Percentiles rank a stretch among this genome's conserved stretches.
Evolutionary conservation across 1,284 basidiomycete species (phyloP).

Genomic region (Testicularia cyperi): DNA sequence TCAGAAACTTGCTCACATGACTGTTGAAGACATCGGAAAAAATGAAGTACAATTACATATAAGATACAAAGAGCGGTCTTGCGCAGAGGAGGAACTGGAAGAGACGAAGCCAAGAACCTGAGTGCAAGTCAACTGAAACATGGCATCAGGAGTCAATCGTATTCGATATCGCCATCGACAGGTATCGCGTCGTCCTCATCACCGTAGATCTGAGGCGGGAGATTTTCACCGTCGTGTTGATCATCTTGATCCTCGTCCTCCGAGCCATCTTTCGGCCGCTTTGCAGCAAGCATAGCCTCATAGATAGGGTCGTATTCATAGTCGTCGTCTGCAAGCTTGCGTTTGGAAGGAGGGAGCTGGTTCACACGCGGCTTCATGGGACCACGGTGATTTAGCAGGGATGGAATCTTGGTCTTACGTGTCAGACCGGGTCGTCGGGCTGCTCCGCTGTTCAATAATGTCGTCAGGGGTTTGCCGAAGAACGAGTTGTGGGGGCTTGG

Average conservation of each 20-base stretch:
- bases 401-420: conserved; percentile 36
- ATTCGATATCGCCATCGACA: background rate
- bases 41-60: too few species aligned
- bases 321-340: conserved; percentile 33
- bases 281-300: conserved; percentile 28
- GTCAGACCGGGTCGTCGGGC: conserved; percentile 28
- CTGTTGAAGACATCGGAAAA: too few species aligned
- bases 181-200: background rate
- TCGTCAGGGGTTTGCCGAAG: conserved; percentile 33
- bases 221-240: too few species aligned
- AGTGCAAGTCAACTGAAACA: too few species aligned
- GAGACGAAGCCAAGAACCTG: too few species aligned
- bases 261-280: conserved; percentile 4
- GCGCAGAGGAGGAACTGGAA: too few species aligned
- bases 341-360: conserved; percentile 10
- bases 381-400: conserved; percentile 25
- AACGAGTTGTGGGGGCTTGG: too few species aligned
- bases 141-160: background rate
- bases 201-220: too few species aligned
- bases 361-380: conserved; percentile 15
- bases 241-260: background rate
- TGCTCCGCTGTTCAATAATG: conserved; percentile 7
- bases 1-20: too few species aligned
- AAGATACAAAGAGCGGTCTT: too few species aligned
- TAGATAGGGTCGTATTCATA: conserved; percentile 36